Percentiles rank a stretch among this genome's conserved stretches.
phyloP scores from a whole-genome alignment of 1,139 yeast genomes.

The Pneumocystis canis region DNA sequence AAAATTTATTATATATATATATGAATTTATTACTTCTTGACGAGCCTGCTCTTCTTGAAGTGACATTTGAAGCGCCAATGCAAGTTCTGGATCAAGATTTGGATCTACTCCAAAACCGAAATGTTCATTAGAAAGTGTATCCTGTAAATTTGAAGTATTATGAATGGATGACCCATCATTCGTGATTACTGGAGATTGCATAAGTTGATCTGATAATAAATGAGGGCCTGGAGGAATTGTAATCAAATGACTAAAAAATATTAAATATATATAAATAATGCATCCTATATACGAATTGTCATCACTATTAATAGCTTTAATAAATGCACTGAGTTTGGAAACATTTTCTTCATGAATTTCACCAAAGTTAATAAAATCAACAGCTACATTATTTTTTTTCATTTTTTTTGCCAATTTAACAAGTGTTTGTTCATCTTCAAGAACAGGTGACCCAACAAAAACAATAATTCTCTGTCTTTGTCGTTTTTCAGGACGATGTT shows the following conservation, averaged over 20 bases:
- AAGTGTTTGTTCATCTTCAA: conserved; percentile 55
- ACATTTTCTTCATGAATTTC: conserved; percentile 62
- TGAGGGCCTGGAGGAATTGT: conserved; percentile 83
- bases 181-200: conserved; percentile 52
- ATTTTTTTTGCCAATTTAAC: conserved; percentile 78
- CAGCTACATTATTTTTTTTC: conserved; percentile 84
- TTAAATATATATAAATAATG: background rate
- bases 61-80: conserved; percentile 77
- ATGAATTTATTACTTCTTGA: conserved; percentile 40
- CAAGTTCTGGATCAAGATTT: conserved; percentile 90
- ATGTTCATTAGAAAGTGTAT: conserved; percentile 31
- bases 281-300: background rate
- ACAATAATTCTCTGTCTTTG: conserved; percentile 83
- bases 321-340: conserved; percentile 64
- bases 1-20: conserved; percentile 1
- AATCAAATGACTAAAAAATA: conserved; percentile 46
- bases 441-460: conserved; percentile 79
- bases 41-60: conserved; percentile 70
- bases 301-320: conserved; percentile 48
- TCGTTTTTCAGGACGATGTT: conserved; percentile 87
- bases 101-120: conserved; percentile 67
- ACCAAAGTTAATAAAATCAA: conserved; percentile 85
- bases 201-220: conserved; percentile 57
- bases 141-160: conserved; percentile 33
- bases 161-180: conserved; percentile 38